These are phyloP conservation scores for Discostella stelligera DNA, from an alignment of 352 stramenopile genomes.

Conservation along the genomic window DNA sequence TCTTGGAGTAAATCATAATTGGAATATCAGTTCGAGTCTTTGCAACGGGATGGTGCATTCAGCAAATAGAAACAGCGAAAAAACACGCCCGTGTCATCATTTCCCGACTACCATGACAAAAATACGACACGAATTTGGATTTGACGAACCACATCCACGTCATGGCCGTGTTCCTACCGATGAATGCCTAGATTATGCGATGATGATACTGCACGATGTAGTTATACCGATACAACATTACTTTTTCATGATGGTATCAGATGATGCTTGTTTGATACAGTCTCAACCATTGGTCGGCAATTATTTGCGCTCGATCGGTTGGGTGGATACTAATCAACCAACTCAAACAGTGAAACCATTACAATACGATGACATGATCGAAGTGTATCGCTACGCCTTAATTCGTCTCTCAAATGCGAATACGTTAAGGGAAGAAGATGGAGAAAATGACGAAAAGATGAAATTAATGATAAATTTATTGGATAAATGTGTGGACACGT, in stretches of 20 bases:
- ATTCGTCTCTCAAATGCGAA: slow-evolving; percentile 16
- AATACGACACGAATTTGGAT: slow-evolving; percentile 74
- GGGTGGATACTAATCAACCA: neutral
- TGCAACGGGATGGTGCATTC: neutral
- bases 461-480: slow-evolving; percentile 30
- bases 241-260: slow-evolving; percentile 27
- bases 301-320: slow-evolving; percentile 24
- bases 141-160: slow-evolving; percentile 78
- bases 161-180: slow-evolving; percentile 69
- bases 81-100: slow-evolving; percentile 32
- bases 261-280: neutral
- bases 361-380: slow-evolving; percentile 54
- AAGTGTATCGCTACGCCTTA: slow-evolving; percentile 31
- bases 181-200: slow-evolving; percentile 63
- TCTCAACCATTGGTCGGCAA: slow-evolving; percentile 1
- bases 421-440: neutral
- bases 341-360: slow-evolving; percentile 15
- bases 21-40: neutral
- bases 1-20: neutral
- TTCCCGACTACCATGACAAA: slow-evolving; percentile 67
- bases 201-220: slow-evolving; percentile 57
- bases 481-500: slow-evolving; percentile 18
- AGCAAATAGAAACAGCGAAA: neutral
- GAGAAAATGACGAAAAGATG: slow-evolving; percentile 26
- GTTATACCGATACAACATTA: slow-evolving; percentile 65